Percentiles rank a stretch among this genome's conserved stretches.
Conservation (phyloP, 129 eudicot species). For the Flaveria brownii region DNA sequence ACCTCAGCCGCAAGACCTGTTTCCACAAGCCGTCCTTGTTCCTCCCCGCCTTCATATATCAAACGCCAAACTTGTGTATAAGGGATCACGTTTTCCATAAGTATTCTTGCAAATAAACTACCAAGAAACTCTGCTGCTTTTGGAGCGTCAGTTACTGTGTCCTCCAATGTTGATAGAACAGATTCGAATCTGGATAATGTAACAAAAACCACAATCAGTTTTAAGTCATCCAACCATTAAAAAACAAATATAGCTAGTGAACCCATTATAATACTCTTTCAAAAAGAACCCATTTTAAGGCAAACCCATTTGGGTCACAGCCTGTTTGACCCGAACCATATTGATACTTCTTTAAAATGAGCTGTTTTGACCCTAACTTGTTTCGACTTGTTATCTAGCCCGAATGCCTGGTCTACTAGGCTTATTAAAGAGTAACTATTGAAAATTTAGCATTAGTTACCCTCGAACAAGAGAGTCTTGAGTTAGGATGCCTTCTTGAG, state of each 20-base stretch:
- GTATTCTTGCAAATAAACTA: conserved; percentile 51
- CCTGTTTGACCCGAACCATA: background rate
- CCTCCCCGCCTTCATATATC: conserved; percentile 90
- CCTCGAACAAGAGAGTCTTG: conserved; percentile 70
- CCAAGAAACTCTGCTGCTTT: conserved; percentile 94
- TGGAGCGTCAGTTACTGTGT: conserved; percentile 87
- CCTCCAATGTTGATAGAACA: conserved; percentile 70
- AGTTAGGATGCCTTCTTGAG: conserved; percentile 55
- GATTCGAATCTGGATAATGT: conserved; percentile 63
- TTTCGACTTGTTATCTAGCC: background rate
- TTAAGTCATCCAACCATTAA: background rate
- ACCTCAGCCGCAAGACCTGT: conserved; percentile 82
- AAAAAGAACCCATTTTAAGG: background rate
- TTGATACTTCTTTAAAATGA: background rate
- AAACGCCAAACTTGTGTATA: conserved; percentile 57
- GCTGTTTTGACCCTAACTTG: background rate
- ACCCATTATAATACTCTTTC: background rate
- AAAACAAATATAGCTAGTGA: background rate
- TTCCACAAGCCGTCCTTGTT: conserved; percentile 68
- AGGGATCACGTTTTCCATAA: conserved; percentile 61
- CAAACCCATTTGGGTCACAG: background rate
- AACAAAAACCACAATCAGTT: background rate
- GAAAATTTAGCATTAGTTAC: conserved; percentile 39
- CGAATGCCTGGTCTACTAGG: background rate
- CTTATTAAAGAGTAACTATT: background rate